phyloP scores from a whole-genome alignment of 1,139 yeast species.

The Pichia sp. region DNA sequence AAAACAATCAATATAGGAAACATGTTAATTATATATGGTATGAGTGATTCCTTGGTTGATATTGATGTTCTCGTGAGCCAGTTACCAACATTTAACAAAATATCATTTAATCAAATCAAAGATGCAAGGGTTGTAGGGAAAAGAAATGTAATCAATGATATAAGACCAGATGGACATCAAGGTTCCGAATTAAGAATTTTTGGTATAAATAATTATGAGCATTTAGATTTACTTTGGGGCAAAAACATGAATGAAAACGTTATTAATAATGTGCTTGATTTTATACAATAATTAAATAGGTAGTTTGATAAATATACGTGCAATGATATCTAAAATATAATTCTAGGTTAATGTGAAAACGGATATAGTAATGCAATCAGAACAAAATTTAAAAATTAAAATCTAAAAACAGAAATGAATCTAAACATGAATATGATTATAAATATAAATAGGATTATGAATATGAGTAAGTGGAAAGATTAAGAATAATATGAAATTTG shows the following conservation, averaged over 20 bases:
- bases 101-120: constrained; percentile 10
- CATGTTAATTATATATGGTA: constrained; percentile 65
- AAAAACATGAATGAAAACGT: constrained; percentile 51
- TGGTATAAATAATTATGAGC: constrained; percentile 63
- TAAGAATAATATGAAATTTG: not conserved
- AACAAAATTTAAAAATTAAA: no score
- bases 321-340: no score
- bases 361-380: not conserved
- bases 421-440: no score
- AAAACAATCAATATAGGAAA: constrained; percentile 46
- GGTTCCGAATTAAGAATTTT: constrained; percentile 22
- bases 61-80: constrained; percentile 64
- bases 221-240: constrained; percentile 89
- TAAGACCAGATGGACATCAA: constrained; percentile 5
- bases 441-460: no score
- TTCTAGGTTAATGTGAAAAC: no score
- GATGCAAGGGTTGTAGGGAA: constrained; percentile 16
- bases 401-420: not conserved
- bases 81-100: constrained; percentile 33
- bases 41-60: constrained; percentile 75
- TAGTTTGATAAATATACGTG: no score
- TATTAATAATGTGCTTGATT: constrained; percentile 44
- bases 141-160: constrained; percentile 16
- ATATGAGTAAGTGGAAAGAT: not conserved
- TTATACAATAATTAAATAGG: constrained; percentile 27